These are phyloP conservation scores for Gaertneriomyces semiglobifer DNA, from an alignment of 192 early-diverging fungal species.

Conservation along the genomic window DNA sequence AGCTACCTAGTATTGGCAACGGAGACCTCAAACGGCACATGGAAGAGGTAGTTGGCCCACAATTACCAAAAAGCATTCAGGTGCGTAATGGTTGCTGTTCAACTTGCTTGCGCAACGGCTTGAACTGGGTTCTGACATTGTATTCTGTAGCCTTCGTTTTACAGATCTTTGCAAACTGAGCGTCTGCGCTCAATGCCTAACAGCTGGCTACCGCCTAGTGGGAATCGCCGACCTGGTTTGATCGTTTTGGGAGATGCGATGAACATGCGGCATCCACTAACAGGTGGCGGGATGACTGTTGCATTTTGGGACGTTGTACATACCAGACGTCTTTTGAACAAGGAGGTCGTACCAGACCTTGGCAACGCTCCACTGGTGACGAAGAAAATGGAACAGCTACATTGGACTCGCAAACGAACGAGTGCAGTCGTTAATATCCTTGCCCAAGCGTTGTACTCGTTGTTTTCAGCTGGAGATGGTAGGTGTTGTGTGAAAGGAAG, in stretches of 20 bases:
- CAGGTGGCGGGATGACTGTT: constrained; percentile 97
- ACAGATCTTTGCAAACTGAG: constrained; percentile 64
- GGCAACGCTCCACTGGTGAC: constrained; percentile 27
- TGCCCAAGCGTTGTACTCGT: constrained; percentile 83
- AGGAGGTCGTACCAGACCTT: constrained; percentile 26
- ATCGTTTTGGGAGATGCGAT: constrained; percentile 90
- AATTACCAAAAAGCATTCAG: constrained; percentile 65
- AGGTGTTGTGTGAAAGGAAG: constrained; percentile 16
- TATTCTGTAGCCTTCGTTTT: constrained; percentile 44
- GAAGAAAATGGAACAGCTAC: constrained; percentile 58
- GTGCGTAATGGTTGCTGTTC: constrained; percentile 14
- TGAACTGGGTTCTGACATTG: not conserved
- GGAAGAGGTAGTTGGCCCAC: constrained; percentile 56
- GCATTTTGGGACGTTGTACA: constrained; percentile 88
- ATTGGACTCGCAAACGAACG: constrained; percentile 76
- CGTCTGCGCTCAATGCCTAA: constrained; percentile 85
- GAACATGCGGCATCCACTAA: constrained; percentile 95
- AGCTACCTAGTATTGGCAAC: constrained; percentile 65
- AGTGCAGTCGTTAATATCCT: constrained; percentile 83
- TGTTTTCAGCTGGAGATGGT: constrained; percentile 83
- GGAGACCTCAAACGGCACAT: constrained; percentile 67
- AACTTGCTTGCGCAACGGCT: not conserved
- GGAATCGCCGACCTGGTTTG: constrained; percentile 69
- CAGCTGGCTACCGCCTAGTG: constrained; percentile 78
- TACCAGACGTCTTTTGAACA: constrained; percentile 58